These are phyloP conservation scores for Aspergillus sp. DNA, from an alignment of 2,329 filamentous ascomycete species.

Conservation along the genomic window DNA sequence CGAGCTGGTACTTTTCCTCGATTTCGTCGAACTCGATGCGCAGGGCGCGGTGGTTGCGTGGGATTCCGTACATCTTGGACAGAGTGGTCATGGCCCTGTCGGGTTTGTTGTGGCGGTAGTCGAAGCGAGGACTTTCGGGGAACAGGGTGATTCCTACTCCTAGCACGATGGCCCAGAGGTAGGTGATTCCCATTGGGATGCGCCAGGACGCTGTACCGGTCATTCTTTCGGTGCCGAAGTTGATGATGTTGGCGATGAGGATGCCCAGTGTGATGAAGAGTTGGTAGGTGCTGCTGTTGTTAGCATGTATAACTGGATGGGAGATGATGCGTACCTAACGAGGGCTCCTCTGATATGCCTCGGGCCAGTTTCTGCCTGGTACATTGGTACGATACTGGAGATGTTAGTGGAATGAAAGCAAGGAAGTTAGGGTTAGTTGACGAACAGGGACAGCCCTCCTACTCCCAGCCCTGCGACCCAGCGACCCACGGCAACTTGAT, in stretches of 20 bases:
- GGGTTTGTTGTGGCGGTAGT: constrained; percentile 56
- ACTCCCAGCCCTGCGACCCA: constrained; percentile 46
- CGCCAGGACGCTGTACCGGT: constrained; percentile 46
- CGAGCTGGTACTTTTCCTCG: constrained; percentile 55
- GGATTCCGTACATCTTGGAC: constrained; percentile 54
- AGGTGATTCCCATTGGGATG: constrained; percentile 57
- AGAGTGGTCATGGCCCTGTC: constrained; percentile 54
- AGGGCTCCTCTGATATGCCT: constrained; percentile 47
- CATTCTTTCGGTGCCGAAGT: constrained; percentile 42
- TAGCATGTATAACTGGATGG: background rate
- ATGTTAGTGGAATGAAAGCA: background rate
- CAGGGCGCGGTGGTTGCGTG: constrained; percentile 54
- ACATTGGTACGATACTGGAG: constrained; percentile 43
- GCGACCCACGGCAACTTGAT: constrained; percentile 44
- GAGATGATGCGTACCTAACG: constrained; percentile 29
- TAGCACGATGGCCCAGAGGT: constrained; percentile 57
- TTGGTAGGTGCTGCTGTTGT: constrained; percentile 42
- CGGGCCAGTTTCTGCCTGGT: constrained; percentile 46
- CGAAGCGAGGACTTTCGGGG: constrained; percentile 58
- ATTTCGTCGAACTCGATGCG: constrained; percentile 56
- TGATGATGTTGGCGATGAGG: constrained; percentile 48
- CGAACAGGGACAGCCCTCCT: constrained; percentile 37
- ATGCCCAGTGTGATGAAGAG: constrained; percentile 50
- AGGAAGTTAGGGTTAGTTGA: background rate
- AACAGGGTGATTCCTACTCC: constrained; percentile 55